phyloP scores from a whole-genome alignment of 257 asterid species.

The Solanum raphanifolium region DNA sequence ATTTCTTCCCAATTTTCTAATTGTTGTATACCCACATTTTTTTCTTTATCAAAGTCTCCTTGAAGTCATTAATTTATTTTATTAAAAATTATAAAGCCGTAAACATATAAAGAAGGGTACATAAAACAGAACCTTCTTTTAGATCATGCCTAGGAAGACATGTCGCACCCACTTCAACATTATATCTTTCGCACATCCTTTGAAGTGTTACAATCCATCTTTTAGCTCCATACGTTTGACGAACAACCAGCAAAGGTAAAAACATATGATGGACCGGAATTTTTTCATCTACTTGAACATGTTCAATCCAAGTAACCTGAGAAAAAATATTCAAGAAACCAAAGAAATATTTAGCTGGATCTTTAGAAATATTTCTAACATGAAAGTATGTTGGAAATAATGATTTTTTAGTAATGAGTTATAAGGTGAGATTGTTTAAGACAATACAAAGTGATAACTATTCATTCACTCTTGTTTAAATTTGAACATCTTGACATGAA shows the following conservation, averaged over 20 bases:
- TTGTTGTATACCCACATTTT: too few relatives aligned
- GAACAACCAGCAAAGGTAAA: constrained; percentile 33
- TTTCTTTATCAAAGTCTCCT: too few relatives aligned
- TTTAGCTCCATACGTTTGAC: constrained; percentile 62
- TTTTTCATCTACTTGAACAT: constrained; percentile 67
- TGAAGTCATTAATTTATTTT: background rate
- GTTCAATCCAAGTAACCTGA: constrained; percentile 78
- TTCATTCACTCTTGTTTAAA: background rate
- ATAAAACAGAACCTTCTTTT: constrained; percentile 30
- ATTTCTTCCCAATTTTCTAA: too few relatives aligned
- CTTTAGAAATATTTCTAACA: background rate
- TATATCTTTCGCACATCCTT: constrained; percentile 50
- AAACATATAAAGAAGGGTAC: background rate
- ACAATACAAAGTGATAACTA: background rate
- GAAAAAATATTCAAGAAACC: background rate
- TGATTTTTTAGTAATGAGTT: background rate
- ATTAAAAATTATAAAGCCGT: background rate
- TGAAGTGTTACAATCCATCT: constrained; percentile 54
- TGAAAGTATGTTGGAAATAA: background rate
- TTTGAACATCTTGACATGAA: too few relatives aligned
- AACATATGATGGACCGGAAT: constrained; percentile 33
- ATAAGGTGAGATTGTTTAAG: background rate
- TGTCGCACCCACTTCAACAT: constrained; percentile 26
- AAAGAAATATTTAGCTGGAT: background rate
- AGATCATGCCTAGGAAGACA: constrained; percentile 19